Evolutionary conservation across 441 rosid genomes (phyloP).

Genomic region (Erodium chrysanthum): DNA sequence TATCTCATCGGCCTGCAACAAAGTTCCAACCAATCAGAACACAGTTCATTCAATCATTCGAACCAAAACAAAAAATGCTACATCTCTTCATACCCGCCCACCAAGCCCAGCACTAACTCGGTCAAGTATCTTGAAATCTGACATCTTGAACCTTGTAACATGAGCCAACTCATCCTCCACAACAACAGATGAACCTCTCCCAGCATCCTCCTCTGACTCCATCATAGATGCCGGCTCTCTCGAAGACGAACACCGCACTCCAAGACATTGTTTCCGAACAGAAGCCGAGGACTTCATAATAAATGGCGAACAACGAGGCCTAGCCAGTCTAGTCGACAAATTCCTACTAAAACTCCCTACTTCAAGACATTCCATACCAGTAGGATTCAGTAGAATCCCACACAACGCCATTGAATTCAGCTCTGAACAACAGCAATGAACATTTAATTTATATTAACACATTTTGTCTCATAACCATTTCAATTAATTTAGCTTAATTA

Average conservation of each 20-base stretch:
- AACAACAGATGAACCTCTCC: conserved; percentile 17
- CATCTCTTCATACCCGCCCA: conserved; percentile 49
- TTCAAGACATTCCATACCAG: conserved; percentile 27
- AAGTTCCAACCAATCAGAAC: conserved; percentile 6
- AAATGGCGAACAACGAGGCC: conserved; percentile 16
- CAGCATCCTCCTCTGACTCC: conserved; percentile 34
- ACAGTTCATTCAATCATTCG: background rate
- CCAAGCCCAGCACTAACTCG: conserved; percentile 77
- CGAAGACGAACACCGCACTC: conserved; percentile 33
- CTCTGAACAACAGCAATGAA: conserved; percentile 1
- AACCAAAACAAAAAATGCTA: background rate
- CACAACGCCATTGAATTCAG: conserved; percentile 40
- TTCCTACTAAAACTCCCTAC: conserved; percentile 24
- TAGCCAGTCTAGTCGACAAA: conserved; percentile 27
- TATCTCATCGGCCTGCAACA: conserved; percentile 66
- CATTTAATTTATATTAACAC: background rate
- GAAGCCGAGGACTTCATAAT: conserved; percentile 16
- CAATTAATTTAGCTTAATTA: background rate
- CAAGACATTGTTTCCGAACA: conserved; percentile 17
- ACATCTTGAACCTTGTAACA: conserved; percentile 65
- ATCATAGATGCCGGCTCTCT: conserved; percentile 24
- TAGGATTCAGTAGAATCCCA: conserved; percentile 29
- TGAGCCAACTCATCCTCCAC: conserved; percentile 41
- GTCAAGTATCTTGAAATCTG: conserved; percentile 67
- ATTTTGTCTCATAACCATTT: background rate